A percentile compares a stretch with the other conserved stretches of the same genome.
phyloP scores from a whole-genome alignment of 164 flowering plant species.

The Euptelea pleiosperma region DNA sequence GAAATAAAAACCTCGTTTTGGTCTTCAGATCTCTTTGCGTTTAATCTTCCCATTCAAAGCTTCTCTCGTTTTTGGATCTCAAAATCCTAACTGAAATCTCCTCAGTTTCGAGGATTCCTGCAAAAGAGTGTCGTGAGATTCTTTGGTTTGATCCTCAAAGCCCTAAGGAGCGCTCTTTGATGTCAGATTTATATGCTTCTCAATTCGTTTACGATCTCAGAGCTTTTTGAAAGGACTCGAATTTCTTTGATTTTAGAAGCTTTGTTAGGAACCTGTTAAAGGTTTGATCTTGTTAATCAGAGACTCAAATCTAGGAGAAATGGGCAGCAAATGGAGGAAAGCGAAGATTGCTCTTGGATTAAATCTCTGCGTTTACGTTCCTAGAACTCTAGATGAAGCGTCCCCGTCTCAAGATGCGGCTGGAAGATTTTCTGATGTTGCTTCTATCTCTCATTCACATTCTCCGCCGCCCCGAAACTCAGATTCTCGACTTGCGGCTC shows the following conservation, averaged over 20 bases:
- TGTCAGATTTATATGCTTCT: neutral
- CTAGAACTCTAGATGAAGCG: slow-evolving; percentile 35
- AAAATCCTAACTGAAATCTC: slow-evolving; percentile 8
- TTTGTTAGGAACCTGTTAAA: neutral
- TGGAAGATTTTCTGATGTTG: slow-evolving; percentile 37
- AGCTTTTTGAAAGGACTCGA: too few species aligned
- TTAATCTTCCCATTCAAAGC: neutral
- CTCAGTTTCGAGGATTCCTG: neutral
- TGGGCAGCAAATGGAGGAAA: slow-evolving; percentile 81
- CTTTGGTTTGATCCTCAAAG: neutral
- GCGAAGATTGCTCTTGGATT: slow-evolving; percentile 59
- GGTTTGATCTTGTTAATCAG: neutral
- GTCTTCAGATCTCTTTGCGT: neutral
- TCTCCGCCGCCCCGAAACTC: slow-evolving; percentile 25
- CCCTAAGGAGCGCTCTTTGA: neutral
- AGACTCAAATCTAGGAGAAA: slow-evolving; percentile 11
- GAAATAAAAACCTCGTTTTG: neutral
- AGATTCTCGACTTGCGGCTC: slow-evolving; percentile 17
- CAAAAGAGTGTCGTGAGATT: neutral
- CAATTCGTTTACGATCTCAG: neutral
- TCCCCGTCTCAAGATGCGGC: slow-evolving; percentile 15
- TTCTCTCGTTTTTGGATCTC: neutral
- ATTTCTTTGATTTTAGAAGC: neutral
- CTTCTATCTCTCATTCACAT: slow-evolving; percentile 20
- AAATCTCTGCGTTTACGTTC: slow-evolving; percentile 45